Percentiles rank a stretch among this genome's conserved stretches.
Conservation (phyloP, 352 stramenopile genomes). For the Thalassiosira mediterranea region DNA sequence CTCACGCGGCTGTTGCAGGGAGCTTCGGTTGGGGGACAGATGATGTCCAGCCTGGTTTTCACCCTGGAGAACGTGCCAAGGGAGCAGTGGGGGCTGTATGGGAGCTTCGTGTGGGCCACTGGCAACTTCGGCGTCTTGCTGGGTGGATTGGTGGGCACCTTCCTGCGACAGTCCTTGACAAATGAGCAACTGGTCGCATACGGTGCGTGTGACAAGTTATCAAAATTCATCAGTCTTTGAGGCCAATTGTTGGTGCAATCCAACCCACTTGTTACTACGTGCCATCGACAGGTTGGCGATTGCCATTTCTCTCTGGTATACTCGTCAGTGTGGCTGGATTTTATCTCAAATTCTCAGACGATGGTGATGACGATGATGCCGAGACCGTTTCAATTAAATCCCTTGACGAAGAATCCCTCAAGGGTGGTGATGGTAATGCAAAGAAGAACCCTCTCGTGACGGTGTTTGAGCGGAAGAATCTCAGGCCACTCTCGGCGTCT, state of each 20-base stretch:
- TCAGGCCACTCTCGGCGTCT: slow-evolving; percentile 40
- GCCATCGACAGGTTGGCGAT: slow-evolving; percentile 76
- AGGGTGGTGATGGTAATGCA: neutral
- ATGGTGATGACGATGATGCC: slow-evolving; percentile 37
- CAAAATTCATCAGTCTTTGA: no score
- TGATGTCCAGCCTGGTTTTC: slow-evolving; percentile 60
- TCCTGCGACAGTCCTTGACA: slow-evolving; percentile 57
- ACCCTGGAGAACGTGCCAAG: slow-evolving; percentile 54
- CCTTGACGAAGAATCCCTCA: slow-evolving; percentile 25
- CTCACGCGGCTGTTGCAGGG: slow-evolving; percentile 65
- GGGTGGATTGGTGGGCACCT: slow-evolving; percentile 54
- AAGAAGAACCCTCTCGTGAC: slow-evolving; percentile 3
- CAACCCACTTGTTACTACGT: no score
- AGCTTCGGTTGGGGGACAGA: slow-evolving; percentile 60
- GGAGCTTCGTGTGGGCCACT: slow-evolving; percentile 59
- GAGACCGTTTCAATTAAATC: no score
- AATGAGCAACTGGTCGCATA: slow-evolving; percentile 57
- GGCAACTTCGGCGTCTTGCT: slow-evolving; percentile 73
- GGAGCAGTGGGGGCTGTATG: slow-evolving; percentile 71
- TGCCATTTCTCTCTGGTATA: slow-evolving; percentile 79
- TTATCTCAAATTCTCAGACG: slow-evolving; percentile 41
- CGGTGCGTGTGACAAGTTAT: no score
- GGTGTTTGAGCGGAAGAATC: slow-evolving; percentile 51
- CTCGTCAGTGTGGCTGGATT: slow-evolving; percentile 44
- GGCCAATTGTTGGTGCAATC: no score